phyloP scores from a whole-genome alignment of 2,329 filamentous ascomycete genomes.

The Albifimbria verrucaria region DNA sequence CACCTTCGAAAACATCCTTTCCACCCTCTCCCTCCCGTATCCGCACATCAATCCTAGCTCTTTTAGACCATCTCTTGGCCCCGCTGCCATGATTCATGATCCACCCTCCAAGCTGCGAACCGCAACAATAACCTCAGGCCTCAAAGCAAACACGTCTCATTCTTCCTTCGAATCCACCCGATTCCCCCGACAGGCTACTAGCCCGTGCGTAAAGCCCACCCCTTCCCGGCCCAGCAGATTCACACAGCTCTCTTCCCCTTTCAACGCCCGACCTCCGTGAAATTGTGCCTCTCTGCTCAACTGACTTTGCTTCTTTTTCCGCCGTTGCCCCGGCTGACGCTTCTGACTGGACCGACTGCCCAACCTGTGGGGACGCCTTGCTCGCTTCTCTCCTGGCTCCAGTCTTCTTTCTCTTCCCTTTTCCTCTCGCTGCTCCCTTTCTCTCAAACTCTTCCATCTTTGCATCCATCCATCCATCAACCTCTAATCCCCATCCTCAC shows the following conservation, averaged over 20 bases:
- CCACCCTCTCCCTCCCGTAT: constrained; percentile 16
- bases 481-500: constrained; percentile 22
- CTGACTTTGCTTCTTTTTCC: constrained; percentile 20
- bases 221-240: neutral
- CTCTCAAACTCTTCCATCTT: constrained; percentile 30
- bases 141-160: constrained; percentile 25
- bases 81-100: constrained; percentile 28
- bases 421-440: constrained; percentile 33
- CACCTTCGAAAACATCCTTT: neutral
- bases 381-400: constrained; percentile 32
- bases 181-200: constrained; percentile 30
- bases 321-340: constrained; percentile 33
- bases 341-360: constrained; percentile 23
- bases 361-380: constrained; percentile 31
- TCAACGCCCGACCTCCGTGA: constrained; percentile 17
- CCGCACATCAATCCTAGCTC: constrained; percentile 15
- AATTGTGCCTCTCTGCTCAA: constrained; percentile 27
- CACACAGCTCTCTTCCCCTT: neutral
- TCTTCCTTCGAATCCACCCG: constrained; percentile 28
- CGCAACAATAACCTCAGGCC: constrained; percentile 31
- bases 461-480: constrained; percentile 30
- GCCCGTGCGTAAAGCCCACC: constrained; percentile 19
- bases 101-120: constrained; percentile 27
- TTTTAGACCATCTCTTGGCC: constrained; percentile 7
- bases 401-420: constrained; percentile 37